phyloP scores from a whole-genome alignment of 306 rosid genomes.

The Styphnolobium japonicum region DNA sequence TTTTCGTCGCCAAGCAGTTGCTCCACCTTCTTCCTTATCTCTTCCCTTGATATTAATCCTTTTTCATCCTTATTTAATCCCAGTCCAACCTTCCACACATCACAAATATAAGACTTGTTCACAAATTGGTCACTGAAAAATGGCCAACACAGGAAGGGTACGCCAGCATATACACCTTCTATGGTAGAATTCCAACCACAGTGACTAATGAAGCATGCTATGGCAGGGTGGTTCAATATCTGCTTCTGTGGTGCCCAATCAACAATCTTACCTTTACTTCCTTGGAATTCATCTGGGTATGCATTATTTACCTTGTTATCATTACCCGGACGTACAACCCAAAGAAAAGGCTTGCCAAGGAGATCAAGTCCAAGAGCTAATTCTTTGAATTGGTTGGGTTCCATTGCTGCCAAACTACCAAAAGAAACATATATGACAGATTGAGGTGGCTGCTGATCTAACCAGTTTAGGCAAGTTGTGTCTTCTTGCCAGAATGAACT shows the following conservation, averaged over 20 bases:
- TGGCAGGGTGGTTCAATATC: constrained; percentile 27
- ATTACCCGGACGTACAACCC: neutral
- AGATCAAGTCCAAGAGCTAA: constrained; percentile 15
- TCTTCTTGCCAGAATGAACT: constrained; percentile 14
- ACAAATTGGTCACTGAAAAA: constrained; percentile 18
- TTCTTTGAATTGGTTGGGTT: neutral
- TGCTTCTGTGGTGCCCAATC: constrained; percentile 33
- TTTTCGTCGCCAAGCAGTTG: constrained; percentile 5
- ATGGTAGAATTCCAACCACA: constrained; percentile 43
- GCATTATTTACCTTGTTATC: neutral
- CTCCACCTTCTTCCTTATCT: constrained; percentile 19
- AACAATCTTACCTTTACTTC: constrained; percentile 10
- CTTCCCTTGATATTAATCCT: neutral
- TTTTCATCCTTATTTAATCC: neutral
- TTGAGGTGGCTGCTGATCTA: constrained; percentile 2
- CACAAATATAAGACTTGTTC: constrained; percentile 22
- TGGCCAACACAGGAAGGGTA: constrained; percentile 41
- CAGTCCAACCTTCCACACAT: constrained; percentile 29
- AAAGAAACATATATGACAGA: constrained; percentile 22
- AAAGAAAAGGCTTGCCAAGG: constrained; percentile 13
- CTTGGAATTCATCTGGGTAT: constrained; percentile 12
- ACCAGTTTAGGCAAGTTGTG: neutral
- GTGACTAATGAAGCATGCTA: constrained; percentile 41
- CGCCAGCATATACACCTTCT: constrained; percentile 29
- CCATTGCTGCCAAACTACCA: neutral